Percentiles rank a stretch among this genome's conserved stretches.
These are phyloP conservation scores for Lablab purpureus DNA, from an alignment of 306 rosid species.

Conservation along the genomic window DNA sequence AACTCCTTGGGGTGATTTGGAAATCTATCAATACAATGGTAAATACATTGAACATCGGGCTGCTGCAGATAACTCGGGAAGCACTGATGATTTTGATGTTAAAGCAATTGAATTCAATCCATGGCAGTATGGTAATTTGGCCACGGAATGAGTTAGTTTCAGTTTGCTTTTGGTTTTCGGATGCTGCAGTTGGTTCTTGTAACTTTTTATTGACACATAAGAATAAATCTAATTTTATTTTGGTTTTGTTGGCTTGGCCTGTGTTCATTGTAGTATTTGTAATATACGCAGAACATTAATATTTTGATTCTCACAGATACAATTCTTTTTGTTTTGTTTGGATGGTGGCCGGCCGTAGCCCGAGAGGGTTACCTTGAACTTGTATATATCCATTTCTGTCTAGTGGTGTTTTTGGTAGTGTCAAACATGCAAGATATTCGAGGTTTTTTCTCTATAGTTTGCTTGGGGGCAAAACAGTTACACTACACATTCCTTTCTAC, in stretches of 20 bases:
- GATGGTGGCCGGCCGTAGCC: not conserved
- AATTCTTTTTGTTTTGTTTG: conserved; percentile 5
- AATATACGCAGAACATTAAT: conserved; percentile 17
- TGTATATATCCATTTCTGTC: conserved; percentile 8
- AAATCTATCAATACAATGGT: conserved; percentile 81
- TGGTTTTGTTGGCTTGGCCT: conserved; percentile 40
- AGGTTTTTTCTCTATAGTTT: not conserved
- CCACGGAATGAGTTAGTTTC: conserved; percentile 58
- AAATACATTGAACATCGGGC: conserved; percentile 71
- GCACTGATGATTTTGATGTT: conserved; percentile 52
- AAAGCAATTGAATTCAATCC: conserved; percentile 78
- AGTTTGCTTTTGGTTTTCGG: conserved; percentile 36
- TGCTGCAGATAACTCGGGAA: conserved; percentile 57
- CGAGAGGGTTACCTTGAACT: conserved; percentile 28
- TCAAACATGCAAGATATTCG: not conserved
- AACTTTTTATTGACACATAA: conserved; percentile 40
- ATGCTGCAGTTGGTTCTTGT: conserved; percentile 43
- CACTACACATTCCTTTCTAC: not conserved
- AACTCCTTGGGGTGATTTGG: conserved; percentile 98
- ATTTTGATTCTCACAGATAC: conserved; percentile 30
- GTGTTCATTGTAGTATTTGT: conserved; percentile 45
- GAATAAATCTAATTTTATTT: conserved; percentile 38
- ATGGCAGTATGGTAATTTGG: conserved; percentile 76
- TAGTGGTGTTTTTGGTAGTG: not conserved
- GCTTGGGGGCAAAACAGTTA: not conserved